Evolutionary conservation across 148 eudicot genomes (phyloP).

Genomic region (Suaeda aralocaspica): DNA sequence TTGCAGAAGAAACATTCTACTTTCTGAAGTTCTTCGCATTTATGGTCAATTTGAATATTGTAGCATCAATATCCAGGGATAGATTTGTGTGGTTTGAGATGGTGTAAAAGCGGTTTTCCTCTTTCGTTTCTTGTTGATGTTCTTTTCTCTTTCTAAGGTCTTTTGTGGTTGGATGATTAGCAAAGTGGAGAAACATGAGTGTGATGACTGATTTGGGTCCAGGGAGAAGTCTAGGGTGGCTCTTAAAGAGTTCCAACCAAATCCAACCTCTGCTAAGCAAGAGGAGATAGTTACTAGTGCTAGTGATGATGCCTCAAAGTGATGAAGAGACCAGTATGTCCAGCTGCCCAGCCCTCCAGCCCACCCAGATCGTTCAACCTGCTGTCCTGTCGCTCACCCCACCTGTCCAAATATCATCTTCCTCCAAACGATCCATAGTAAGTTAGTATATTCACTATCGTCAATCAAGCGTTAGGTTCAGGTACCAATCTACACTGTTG

Average conservation of each 20-base stretch:
- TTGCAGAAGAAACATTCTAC: too few species aligned
- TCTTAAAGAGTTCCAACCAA: slow-evolving; percentile 51
- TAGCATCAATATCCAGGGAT: neutral
- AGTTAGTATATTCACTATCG: slow-evolving; percentile 47
- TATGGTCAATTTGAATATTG: neutral
- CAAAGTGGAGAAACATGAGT: slow-evolving; percentile 99
- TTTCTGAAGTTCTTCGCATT: neutral
- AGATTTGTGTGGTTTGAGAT: slow-evolving; percentile 4
- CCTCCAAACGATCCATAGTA: slow-evolving; percentile 74
- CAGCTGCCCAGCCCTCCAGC: too few species aligned
- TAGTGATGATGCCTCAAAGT: slow-evolving; percentile 44
- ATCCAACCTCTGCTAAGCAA: slow-evolving; percentile 41
- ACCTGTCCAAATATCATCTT: slow-evolving; percentile 45
- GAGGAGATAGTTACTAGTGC: slow-evolving; percentile 56
- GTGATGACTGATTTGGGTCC: slow-evolving; percentile 79
- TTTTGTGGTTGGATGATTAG: slow-evolving; percentile 32
- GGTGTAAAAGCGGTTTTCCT: neutral
- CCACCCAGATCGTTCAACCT: too few species aligned
- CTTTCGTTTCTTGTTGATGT: neutral
- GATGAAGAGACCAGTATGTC: slow-evolving; percentile 71
- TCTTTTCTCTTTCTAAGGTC: slow-evolving; percentile 5
- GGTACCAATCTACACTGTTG: neutral
- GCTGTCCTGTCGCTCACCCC: slow-evolving; percentile 42
- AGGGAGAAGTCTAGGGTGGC: slow-evolving; percentile 77
- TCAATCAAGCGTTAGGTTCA: neutral